A percentile compares a stretch with the other conserved stretches of the same genome.
phyloP scores from a whole-genome alignment of 148 eudicot genomes.

The Rhododendron griersonianum region DNA sequence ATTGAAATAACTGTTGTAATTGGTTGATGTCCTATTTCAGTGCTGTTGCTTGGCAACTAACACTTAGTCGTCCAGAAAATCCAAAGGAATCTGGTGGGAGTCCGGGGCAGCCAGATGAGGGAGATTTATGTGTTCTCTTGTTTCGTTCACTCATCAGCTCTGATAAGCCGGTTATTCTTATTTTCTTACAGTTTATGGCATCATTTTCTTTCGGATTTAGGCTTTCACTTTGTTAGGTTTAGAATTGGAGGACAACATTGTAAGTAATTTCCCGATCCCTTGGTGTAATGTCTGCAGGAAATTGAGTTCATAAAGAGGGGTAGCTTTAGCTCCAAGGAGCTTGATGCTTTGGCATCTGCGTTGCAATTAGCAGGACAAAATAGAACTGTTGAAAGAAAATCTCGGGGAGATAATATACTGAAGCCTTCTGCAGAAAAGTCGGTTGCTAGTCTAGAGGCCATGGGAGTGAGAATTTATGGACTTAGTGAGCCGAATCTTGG shows the following conservation, averaged over 20 bases:
- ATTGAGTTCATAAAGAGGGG: slow-evolving; percentile 87
- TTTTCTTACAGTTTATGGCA: neutral
- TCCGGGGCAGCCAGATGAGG: slow-evolving; percentile 32
- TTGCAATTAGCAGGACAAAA: slow-evolving; percentile 69
- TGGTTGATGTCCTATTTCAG: slow-evolving; percentile 34
- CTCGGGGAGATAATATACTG: slow-evolving; percentile 36
- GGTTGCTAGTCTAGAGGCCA: slow-evolving; percentile 69
- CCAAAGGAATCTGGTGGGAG: slow-evolving; percentile 29
- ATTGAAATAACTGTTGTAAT: neutral
- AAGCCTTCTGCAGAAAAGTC: slow-evolving; percentile 57
- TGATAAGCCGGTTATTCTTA: slow-evolving; percentile 62
- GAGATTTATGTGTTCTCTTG: slow-evolving; percentile 76
- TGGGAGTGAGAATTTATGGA: slow-evolving; percentile 92
- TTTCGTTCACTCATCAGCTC: slow-evolving; percentile 84
- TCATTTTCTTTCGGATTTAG: neutral
- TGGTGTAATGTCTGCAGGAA: slow-evolving; percentile 44
- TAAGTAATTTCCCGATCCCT: neutral
- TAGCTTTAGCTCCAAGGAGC: slow-evolving; percentile 67
- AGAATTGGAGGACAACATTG: neutral
- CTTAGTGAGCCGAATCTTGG: slow-evolving; percentile 41
- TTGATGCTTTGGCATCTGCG: slow-evolving; percentile 76
- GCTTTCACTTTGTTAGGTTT: slow-evolving; percentile 6
- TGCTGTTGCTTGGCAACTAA: slow-evolving; percentile 92
- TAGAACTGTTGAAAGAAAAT: slow-evolving; percentile 34
- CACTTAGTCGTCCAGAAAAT: slow-evolving; percentile 50